These are phyloP conservation scores for Orbilia quercus DNA, from an alignment of 2,329 filamentous ascomycete species.

Conservation along the genomic window DNA sequence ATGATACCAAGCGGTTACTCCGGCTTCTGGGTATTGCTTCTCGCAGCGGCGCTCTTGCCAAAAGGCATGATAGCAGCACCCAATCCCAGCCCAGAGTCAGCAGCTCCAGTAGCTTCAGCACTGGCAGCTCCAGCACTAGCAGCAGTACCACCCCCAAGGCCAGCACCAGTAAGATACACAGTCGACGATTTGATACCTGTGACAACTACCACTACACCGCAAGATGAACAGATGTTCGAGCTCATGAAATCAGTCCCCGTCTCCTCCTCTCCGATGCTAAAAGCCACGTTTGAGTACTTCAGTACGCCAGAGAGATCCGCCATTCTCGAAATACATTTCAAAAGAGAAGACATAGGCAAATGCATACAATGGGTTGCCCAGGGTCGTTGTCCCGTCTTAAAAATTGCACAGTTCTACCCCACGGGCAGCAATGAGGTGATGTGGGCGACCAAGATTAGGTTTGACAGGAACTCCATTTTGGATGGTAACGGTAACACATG, in stretches of 20 bases:
- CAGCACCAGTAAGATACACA: conserved; percentile 13
- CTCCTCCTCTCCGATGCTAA: conserved; percentile 13
- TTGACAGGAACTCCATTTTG: conserved; percentile 4
- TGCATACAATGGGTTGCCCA: conserved; percentile 46
- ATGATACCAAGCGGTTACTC: neutral
- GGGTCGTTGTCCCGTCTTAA: conserved; percentile 10
- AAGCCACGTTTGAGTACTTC: conserved; percentile 23
- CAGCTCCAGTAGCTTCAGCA: neutral
- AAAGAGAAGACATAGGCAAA: conserved; percentile 22
- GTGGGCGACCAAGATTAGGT: conserved; percentile 35
- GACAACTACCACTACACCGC: conserved; percentile 1
- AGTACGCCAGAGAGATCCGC: conserved; percentile 9
- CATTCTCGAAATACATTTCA: conserved; percentile 23
- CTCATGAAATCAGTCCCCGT: conserved; percentile 22
- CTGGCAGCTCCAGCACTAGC: neutral
- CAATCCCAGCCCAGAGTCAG: neutral
- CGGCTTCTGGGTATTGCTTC: conserved; percentile 7
- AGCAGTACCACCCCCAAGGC: conserved; percentile 1
- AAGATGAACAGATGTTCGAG: conserved; percentile 9
- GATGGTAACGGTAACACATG: conserved; percentile 32
- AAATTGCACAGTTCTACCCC: neutral
- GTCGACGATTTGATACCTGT: conserved; percentile 22
- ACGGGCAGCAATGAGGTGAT: conserved; percentile 34
- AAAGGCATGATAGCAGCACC: conserved; percentile 7
- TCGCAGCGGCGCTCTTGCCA: conserved; percentile 1